These are phyloP conservation scores for Bimuria novae-zelandiae DNA, from an alignment of 2,329 filamentous ascomycete genomes.

Conservation along the genomic window DNA sequence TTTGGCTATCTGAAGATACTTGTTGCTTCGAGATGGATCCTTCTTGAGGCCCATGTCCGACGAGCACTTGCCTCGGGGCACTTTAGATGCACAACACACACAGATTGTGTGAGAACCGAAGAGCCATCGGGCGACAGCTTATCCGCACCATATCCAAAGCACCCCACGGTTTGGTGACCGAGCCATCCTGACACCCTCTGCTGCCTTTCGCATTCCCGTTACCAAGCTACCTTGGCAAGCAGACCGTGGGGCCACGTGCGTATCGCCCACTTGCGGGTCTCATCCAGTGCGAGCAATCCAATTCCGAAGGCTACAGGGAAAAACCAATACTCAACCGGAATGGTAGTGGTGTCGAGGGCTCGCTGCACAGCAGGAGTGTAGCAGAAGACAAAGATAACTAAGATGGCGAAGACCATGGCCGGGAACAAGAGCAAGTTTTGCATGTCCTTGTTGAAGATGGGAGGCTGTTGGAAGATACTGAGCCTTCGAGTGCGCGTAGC, in stretches of 20 bases:
- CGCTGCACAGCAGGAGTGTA: slow-evolving; percentile 70
- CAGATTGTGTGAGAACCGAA: not conserved
- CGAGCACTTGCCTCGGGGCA: too few species aligned
- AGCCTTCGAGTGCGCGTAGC: slow-evolving; percentile 65
- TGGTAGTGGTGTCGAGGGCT: slow-evolving; percentile 62
- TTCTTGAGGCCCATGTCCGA: too few species aligned
- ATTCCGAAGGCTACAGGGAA: slow-evolving; percentile 74
- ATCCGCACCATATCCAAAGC: not conserved
- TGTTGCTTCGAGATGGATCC: not conserved
- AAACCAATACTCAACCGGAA: slow-evolving; percentile 78
- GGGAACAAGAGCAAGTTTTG: slow-evolving; percentile 72
- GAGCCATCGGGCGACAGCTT: not conserved
- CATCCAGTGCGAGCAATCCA: slow-evolving; percentile 67
- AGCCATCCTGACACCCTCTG: not conserved
- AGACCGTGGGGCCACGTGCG: slow-evolving; percentile 63
- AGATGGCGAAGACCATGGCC: slow-evolving; percentile 69
- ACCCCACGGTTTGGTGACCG: not conserved
- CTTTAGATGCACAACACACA: not conserved
- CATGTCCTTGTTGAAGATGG: slow-evolving; percentile 66
- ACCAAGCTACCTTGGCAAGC: slow-evolving; percentile 68
- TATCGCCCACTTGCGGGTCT: slow-evolving; percentile 66
- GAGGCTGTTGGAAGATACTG: slow-evolving; percentile 73
- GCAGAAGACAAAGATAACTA: slow-evolving; percentile 67
- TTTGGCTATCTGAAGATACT: not conserved
- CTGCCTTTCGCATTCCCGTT: slow-evolving; percentile 14